These are phyloP conservation scores for Piromyces sp. DNA, from an alignment of 192 early-diverging fungal species.

Conservation along the genomic window DNA sequence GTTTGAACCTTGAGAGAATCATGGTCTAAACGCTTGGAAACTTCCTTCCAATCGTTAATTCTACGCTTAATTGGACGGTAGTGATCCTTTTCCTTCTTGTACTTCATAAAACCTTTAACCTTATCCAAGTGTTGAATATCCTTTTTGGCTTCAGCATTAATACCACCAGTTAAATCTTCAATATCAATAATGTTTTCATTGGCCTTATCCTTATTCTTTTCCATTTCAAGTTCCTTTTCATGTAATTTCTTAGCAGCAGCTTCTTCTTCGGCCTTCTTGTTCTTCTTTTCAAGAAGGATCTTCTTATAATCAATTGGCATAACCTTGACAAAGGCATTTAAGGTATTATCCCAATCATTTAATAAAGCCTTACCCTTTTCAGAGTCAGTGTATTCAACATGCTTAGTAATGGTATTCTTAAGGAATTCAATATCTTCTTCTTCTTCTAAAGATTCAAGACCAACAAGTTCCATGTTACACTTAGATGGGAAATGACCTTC, in stretches of 20 bases:
- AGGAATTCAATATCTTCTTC: slow-evolving; percentile 58
- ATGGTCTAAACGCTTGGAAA: slow-evolving; percentile 68
- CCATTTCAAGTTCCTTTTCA: slow-evolving; percentile 38
- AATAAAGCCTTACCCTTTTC: slow-evolving; percentile 50
- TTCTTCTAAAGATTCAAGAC: slow-evolving; percentile 62
- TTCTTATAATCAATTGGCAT: slow-evolving; percentile 83
- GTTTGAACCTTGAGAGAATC: slow-evolving; percentile 78
- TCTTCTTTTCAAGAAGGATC: slow-evolving; percentile 49
- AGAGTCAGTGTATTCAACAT: slow-evolving; percentile 66
- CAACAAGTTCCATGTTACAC: slow-evolving; percentile 85
- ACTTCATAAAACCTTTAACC: slow-evolving; percentile 86
- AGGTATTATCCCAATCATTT: slow-evolving; percentile 41
- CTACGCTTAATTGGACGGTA: slow-evolving; percentile 76
- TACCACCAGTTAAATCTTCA: slow-evolving; percentile 71
- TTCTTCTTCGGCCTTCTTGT: slow-evolving; percentile 13
- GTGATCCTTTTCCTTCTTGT: slow-evolving; percentile 67
- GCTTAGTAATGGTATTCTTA: slow-evolving; percentile 59
- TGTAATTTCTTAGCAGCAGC: slow-evolving; percentile 10
- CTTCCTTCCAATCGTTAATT: slow-evolving; percentile 81
- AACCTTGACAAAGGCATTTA: slow-evolving; percentile 80
- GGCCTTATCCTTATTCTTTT: neutral
- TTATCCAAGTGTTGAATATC: slow-evolving; percentile 70
- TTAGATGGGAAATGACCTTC: slow-evolving; percentile 39
- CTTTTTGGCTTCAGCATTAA: slow-evolving; percentile 47
- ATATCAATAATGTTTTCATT: slow-evolving; percentile 38